Evolutionary conservation across 2,329 filamentous ascomycete genomes (phyloP).

Genomic region (Colletotrichum sp.): DNA sequence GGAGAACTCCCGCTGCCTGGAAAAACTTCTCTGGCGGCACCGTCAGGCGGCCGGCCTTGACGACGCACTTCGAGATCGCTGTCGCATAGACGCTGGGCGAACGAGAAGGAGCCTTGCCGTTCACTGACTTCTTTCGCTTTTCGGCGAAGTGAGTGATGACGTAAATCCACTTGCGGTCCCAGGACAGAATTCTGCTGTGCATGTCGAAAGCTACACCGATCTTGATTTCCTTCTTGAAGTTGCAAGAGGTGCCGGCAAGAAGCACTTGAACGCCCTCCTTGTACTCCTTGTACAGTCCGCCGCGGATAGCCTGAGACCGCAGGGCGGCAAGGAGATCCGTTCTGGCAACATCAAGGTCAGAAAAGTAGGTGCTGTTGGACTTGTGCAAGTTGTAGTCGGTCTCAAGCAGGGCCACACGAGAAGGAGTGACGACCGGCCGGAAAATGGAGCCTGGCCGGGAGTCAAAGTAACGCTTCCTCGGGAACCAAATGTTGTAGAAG

Average conservation of each 20-base stretch:
- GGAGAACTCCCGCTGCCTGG: slow-evolving; percentile 2
- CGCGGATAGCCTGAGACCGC: slow-evolving; percentile 1
- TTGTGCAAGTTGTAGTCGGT: slow-evolving; percentile 79
- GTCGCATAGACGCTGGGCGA: slow-evolving; percentile 58
- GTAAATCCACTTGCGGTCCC: slow-evolving; percentile 36
- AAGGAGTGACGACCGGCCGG: slow-evolving; percentile 62
- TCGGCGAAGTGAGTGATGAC: slow-evolving; percentile 35
- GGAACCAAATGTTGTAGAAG: slow-evolving; percentile 38
- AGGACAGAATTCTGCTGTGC: slow-evolving; percentile 55
- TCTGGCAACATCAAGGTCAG: slow-evolving; percentile 64
- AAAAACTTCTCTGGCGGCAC: slow-evolving; percentile 64
- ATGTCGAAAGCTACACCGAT: slow-evolving; percentile 74
- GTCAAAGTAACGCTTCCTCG: slow-evolving; percentile 25
- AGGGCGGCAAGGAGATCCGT: slow-evolving; percentile 42
- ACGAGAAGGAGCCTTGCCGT: slow-evolving; percentile 35
- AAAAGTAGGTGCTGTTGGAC: slow-evolving; percentile 74
- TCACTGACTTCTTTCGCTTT: slow-evolving; percentile 36
- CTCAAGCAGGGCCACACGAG: slow-evolving; percentile 63
- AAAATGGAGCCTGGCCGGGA: slow-evolving; percentile 34
- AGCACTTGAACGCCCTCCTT: slow-evolving; percentile 59
- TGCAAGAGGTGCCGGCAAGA: slow-evolving; percentile 75
- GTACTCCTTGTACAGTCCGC: slow-evolving; percentile 42
- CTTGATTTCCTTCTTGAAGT: slow-evolving; percentile 75
- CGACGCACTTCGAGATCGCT: slow-evolving; percentile 79
- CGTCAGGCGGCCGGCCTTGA: slow-evolving; percentile 82